Conservation (phyloP, 768 basidiomycete species). For the Trametes coccinea region DNA sequence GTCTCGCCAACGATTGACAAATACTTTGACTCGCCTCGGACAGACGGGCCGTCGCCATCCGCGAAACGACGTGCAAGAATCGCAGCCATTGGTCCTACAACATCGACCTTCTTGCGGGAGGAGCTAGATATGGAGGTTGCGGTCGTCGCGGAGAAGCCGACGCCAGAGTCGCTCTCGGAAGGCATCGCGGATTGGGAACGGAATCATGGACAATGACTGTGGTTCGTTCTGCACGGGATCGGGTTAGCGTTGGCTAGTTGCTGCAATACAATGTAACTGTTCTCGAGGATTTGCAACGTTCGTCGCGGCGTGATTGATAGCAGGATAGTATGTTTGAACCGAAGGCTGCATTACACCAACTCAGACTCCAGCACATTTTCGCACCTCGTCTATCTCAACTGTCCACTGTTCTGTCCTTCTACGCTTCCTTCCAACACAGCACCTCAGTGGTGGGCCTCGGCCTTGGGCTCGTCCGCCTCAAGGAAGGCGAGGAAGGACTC, state of each 20-base stretch:
- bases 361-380: constrained; percentile 19
- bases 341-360: constrained; percentile 20
- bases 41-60: neutral
- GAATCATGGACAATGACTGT: neutral
- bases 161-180: constrained; percentile 48
- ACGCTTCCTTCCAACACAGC: neutral
- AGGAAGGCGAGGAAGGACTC: constrained; percentile 79
- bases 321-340: neutral
- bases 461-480: constrained; percentile 75
- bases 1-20: constrained; percentile 51
- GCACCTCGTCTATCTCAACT: constrained; percentile 6
- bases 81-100: constrained; percentile 73
- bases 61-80: constrained; percentile 27
- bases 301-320: neutral
- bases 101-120: constrained; percentile 50
- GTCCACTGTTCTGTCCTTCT: neutral
- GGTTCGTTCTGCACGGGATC: neutral
- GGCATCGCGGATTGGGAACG: constrained; percentile 19
- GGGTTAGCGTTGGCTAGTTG: neutral
- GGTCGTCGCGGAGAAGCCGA: constrained; percentile 56
- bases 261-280: too few relatives aligned
- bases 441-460: constrained; percentile 52
- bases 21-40: constrained; percentile 42
- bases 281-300: too few relatives aligned
- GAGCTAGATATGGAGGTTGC: constrained; percentile 50